A percentile compares a stretch with the other conserved stretches of the same genome.
Conservation (phyloP, 2,329 filamentous ascomycete species). For the Mariannaea sp. region DNA sequence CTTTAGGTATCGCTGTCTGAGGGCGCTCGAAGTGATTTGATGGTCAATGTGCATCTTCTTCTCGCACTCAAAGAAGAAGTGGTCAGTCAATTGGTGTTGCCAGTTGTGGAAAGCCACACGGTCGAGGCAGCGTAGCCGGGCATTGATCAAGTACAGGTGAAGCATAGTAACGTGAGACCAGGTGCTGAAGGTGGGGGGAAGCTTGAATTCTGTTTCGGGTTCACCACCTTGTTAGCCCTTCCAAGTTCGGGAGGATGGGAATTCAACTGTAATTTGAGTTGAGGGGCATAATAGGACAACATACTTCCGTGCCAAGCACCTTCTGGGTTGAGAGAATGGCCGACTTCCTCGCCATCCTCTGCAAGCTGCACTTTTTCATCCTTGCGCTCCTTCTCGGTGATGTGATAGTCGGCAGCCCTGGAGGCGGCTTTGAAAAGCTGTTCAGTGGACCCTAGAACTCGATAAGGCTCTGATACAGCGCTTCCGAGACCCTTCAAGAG, state of each 20-base stretch:
- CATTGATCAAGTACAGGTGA: slow-evolving; percentile 90
- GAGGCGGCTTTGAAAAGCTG: slow-evolving; percentile 77
- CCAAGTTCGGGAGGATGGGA: too few relatives aligned
- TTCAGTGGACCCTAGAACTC: slow-evolving; percentile 80
- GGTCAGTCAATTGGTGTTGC: slow-evolving; percentile 90
- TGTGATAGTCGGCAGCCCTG: slow-evolving; percentile 74
- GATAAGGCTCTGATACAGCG: slow-evolving; percentile 59
- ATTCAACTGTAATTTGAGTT: too few relatives aligned
- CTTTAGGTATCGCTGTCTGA: slow-evolving; percentile 73
- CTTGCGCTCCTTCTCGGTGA: slow-evolving; percentile 69
- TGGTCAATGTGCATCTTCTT: slow-evolving; percentile 82
- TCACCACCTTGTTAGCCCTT: slow-evolving; percentile 17
- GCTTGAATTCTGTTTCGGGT: slow-evolving; percentile 67
- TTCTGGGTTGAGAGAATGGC: slow-evolving; percentile 46
- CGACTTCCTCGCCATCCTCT: slow-evolving; percentile 81
- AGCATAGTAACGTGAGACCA: slow-evolving; percentile 97
- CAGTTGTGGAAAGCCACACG: slow-evolving; percentile 71
- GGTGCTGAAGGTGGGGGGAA: slow-evolving; percentile 87
- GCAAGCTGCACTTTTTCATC: slow-evolving; percentile 71
- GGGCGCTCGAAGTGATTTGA: slow-evolving; percentile 63
- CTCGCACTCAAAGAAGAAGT: slow-evolving; percentile 92
- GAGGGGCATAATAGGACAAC: slow-evolving; percentile 39
- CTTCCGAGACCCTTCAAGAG: slow-evolving; percentile 44
- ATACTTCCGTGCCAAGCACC: slow-evolving; percentile 76
- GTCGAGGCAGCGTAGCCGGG: slow-evolving; percentile 80